Conservation (phyloP, 1,284 basidiomycete species). For the Xerocomus minutiporus region DNA sequence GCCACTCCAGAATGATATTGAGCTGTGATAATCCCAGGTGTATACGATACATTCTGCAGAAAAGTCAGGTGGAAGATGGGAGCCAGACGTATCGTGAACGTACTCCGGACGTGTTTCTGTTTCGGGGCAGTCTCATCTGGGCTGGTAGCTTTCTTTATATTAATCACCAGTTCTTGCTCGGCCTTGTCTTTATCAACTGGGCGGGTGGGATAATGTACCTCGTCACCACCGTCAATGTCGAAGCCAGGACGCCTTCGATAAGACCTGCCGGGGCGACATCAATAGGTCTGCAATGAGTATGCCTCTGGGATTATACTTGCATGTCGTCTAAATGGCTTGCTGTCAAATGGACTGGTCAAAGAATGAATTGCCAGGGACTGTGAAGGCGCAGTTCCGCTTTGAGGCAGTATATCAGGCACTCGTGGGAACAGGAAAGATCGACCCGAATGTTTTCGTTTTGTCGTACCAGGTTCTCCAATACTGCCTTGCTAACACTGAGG, state of each 20-base stretch:
- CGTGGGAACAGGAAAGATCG: conserved; percentile 22
- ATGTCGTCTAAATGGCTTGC: conserved; percentile 19
- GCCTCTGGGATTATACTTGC: conserved; percentile 18
- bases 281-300: conserved; percentile 15
- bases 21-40: conserved; percentile 98
- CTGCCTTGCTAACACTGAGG: conserved; percentile 5
- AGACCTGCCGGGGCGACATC: conserved; percentile 25
- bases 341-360: conserved; percentile 1
- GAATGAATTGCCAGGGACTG: conserved; percentile 1
- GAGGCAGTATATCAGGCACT: neutral
- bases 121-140: conserved; percentile 91
- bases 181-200: conserved; percentile 97
- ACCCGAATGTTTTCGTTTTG: conserved; percentile 16
- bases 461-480: conserved; percentile 11
- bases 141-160: conserved; percentile 96
- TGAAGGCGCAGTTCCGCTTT: conserved; percentile 8
- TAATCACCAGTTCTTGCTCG: conserved; percentile 84
- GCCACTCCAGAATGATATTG: conserved; percentile 94
- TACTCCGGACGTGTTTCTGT: conserved; percentile 96
- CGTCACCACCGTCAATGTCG: conserved; percentile 64
- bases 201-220: conserved; percentile 87
- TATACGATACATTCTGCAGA: conserved; percentile 88
- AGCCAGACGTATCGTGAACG: conserved; percentile 34
- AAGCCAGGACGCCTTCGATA: conserved; percentile 44
- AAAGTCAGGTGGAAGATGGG: conserved; percentile 11